Evolutionary conservation across 2,329 filamentous ascomycete genomes (phyloP), one percentile per base, ranked within the genome.

Genomic region (Moelleriella libera): DNA sequence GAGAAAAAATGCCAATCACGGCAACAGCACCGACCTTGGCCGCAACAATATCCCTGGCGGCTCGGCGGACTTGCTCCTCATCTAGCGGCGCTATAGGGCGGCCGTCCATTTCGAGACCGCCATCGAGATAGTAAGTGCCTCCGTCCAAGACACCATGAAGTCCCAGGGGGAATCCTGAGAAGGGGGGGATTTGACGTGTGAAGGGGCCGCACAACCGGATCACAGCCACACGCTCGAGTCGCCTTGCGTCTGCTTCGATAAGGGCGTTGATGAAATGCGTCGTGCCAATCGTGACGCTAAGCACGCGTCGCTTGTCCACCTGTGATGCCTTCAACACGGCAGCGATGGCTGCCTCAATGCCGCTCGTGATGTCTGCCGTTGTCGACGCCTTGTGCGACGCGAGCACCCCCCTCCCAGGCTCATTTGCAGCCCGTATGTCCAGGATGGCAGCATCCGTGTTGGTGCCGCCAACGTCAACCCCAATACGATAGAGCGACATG

Each of bases 261-360:
- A 73, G 61, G 0, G 70, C 69, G 54, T 73, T 73, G 54, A 73
- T 67, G 50, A 73, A 73, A 53, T 72, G 69, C 0, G 68, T 70
- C 2, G 69, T 72, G 30, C 72, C 72, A 51, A 75, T 71, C 3
- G 69, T 70, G 10, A 75, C 69, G 37, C 67, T 70, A 40, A 68
- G 55, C 5, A 75, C 64, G 11, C 63, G 60, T 28, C 52, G 52
- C 42, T 64, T 59, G 31, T 67, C 60, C 43, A 70, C 57, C 0
- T 55, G 51, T 1, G 68, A 66, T 30, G 61, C 59, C 5, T 52
- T 50, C 4, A 75, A 55, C 0, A 74, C 65, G 8, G 64, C 63
- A 9, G 60, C 54, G 48, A 75, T 70, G n/a, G 70, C 69, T 8
- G 56, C 54, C 50, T 68, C 63, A 30, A 75, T 72, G 21, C 72